phyloP scores from a whole-genome alignment of 208 protist genomes.

The Phytomonas sp. region DNA sequence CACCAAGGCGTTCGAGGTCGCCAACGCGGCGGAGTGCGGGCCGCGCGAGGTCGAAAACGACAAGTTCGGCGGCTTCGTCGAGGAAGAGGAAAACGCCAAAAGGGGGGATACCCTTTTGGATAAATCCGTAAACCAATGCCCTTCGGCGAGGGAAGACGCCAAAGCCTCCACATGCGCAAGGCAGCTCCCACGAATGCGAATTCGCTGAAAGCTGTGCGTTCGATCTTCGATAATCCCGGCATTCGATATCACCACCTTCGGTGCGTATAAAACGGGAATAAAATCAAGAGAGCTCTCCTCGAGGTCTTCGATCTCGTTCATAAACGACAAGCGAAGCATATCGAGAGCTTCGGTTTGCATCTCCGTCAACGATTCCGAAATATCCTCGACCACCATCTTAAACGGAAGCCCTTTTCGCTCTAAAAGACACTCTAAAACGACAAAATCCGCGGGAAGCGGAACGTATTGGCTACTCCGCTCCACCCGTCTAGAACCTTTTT shows the following conservation, averaged over 20 bases:
- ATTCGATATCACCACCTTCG: constrained; percentile 70
- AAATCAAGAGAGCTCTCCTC: constrained; percentile 14
- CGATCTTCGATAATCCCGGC: constrained; percentile 71
- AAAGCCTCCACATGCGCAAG: constrained; percentile 72
- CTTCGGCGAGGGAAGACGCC: constrained; percentile 33
- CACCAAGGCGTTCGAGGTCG: constrained; percentile 7
- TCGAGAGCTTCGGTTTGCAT: constrained; percentile 65
- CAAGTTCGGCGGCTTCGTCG: constrained; percentile 20
- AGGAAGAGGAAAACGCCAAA: neutral
- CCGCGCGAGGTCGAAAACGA: constrained; percentile 16
- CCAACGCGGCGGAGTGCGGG: constrained; percentile 9
- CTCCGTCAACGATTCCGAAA: constrained; percentile 52
- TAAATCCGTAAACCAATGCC: constrained; percentile 47
- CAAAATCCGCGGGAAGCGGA: constrained; percentile 60
- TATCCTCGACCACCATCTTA: constrained; percentile 78
- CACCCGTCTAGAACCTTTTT: neutral
- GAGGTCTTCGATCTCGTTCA: constrained; percentile 29
- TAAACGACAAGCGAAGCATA: constrained; percentile 51
- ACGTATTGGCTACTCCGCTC: constrained; percentile 23
- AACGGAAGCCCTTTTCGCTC: constrained; percentile 77
- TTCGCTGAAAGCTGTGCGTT: constrained; percentile 75
- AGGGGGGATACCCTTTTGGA: neutral
- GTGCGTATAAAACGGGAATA: constrained; percentile 78
- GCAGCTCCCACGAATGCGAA: constrained; percentile 81
- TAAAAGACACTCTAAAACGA: constrained; percentile 71